Percentiles rank a stretch among this genome's conserved stretches.
phyloP scores from a whole-genome alignment of 2,329 filamentous ascomycete genomes.

The Penicillium vulpinum region DNA sequence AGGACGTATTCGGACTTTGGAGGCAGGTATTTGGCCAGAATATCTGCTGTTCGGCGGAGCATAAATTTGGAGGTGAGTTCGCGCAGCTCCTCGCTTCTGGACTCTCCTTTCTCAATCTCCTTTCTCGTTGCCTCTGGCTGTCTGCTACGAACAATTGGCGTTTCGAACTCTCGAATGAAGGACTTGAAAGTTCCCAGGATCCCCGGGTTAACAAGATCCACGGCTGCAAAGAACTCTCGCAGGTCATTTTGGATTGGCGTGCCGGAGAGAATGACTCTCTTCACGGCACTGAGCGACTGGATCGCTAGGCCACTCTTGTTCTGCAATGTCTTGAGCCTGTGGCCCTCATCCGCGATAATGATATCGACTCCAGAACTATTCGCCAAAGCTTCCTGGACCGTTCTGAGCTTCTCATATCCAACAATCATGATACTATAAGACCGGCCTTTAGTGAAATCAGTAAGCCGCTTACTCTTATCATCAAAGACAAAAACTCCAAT shows the following conservation, averaged over 20 bases:
- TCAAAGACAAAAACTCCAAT: constrained; percentile 68
- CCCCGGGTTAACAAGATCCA: constrained; percentile 69
- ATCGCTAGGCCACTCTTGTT: constrained; percentile 69
- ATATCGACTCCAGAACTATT: constrained; percentile 66
- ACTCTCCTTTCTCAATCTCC: constrained; percentile 65
- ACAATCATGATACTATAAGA: constrained; percentile 72
- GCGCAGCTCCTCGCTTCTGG: constrained; percentile 61
- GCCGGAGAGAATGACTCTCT: constrained; percentile 64
- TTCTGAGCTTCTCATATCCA: constrained; percentile 69
- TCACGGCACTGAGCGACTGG: constrained; percentile 61
- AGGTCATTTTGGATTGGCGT: constrained; percentile 70
- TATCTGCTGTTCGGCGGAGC: constrained; percentile 64
- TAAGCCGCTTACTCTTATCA: constrained; percentile 60
- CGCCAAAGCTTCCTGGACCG: constrained; percentile 64
- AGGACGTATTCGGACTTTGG: constrained; percentile 68
- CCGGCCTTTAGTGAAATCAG: constrained; percentile 68
- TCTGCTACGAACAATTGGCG: constrained; percentile 62
- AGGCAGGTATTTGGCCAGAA: constrained; percentile 65
- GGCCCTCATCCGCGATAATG: constrained; percentile 69
- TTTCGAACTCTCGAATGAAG: constrained; percentile 66
- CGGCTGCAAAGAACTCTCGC: constrained; percentile 66
- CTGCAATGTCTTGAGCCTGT: constrained; percentile 66
- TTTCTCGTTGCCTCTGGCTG: constrained; percentile 63
- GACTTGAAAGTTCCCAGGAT: constrained; percentile 61
- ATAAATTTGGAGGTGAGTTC: constrained; percentile 64